Conservation (phyloP, 1,139 yeast species). For the Geotrichum restrictum region DNA sequence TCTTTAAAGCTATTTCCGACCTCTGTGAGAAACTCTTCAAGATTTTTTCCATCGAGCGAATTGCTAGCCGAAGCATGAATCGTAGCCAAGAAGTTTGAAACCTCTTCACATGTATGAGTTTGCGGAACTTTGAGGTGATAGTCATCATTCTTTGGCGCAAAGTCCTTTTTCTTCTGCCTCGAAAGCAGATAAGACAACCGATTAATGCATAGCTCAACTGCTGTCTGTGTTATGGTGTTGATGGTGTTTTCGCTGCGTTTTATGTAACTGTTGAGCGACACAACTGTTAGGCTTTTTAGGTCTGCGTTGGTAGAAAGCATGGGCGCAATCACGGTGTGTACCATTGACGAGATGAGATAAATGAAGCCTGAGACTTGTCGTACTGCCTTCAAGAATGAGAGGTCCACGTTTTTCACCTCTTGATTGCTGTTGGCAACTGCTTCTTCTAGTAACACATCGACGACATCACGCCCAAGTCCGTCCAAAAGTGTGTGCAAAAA, state of each 20-base stretch:
- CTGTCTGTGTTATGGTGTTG: constrained; percentile 59
- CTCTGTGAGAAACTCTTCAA: constrained; percentile 51
- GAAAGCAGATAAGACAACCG: constrained; percentile 44
- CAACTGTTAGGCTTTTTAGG: constrained; percentile 59
- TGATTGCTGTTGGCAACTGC: constrained; percentile 44
- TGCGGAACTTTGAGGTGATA: constrained; percentile 51
- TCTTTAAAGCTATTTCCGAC: constrained; percentile 61
- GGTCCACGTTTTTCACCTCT: constrained; percentile 42
- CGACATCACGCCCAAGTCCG: constrained; percentile 69
- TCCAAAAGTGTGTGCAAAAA: constrained; percentile 63
- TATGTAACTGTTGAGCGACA: constrained; percentile 63
- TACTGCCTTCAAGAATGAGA: constrained; percentile 51
- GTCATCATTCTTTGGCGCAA: constrained; percentile 45
- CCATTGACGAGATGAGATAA: constrained; percentile 63
- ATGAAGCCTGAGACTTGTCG: constrained; percentile 60
- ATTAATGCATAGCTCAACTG: constrained; percentile 45
- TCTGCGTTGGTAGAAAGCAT: constrained; percentile 52
- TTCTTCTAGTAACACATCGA: constrained; percentile 72
- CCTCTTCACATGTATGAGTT: constrained; percentile 54
- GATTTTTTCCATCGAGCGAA: constrained; percentile 52
- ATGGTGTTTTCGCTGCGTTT: constrained; percentile 65
- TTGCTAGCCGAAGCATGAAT: constrained; percentile 36
- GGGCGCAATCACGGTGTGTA: constrained; percentile 69
- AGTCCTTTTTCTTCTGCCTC: constrained; percentile 64
- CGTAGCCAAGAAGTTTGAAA: constrained; percentile 52